Evolutionary conservation across 2,329 filamentous ascomycete species (phyloP), one percentile per base, ranked within the genome.

Genomic region (Sporothrix dimorphospora): DNA sequence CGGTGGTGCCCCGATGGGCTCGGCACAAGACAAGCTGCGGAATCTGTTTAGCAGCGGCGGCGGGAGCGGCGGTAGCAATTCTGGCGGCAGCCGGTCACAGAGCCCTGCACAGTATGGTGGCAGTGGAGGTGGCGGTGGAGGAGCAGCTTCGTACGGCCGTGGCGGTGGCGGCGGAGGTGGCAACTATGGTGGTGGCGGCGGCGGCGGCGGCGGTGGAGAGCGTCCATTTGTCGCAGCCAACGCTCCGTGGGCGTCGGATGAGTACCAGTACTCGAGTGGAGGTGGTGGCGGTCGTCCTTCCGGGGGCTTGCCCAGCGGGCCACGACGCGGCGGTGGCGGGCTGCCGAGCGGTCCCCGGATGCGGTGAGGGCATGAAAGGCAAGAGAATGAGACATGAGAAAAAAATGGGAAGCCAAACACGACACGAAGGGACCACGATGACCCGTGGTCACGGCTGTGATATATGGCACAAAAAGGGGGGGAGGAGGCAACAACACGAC

Each of bases 1-100:
- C 78, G 83, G 85, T 16, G 69, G 70, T 12, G 77, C 79, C 74
- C 78, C 79, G 77, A 83, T 85, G 2, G 85, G 85, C 45, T 89
- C 90, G 24, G 94, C 94, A 68, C 93, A 97, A 82, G 93, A 97
- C 77, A 86, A 93, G 76, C 83, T 98, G 76, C 93, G 94, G 79
- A 93, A 94, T 77, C 82, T 97, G 61, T 94, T 94, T 86, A 89
- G 89, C n/a, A 86, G 88, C 34, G 87, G 88, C 40, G 85, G 85
- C 5, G 34, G 53, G 3, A 55, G 30, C 47, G 68, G 70, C 34
- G 70, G 65, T 11, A 55, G 53, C 49, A 53, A 85, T 87, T 75
- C 87, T 87, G 57, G 83, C 84, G 65, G 91, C 27, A 82, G 83
- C 3, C 85, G 86, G 67, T 73, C 74, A 3, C 63, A 59, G 38